Percentiles rank a stretch among this genome's conserved stretches.
Evolutionary conservation across 306 rosid genomes (phyloP).

Genomic region (Rosa chinensis): DNA sequence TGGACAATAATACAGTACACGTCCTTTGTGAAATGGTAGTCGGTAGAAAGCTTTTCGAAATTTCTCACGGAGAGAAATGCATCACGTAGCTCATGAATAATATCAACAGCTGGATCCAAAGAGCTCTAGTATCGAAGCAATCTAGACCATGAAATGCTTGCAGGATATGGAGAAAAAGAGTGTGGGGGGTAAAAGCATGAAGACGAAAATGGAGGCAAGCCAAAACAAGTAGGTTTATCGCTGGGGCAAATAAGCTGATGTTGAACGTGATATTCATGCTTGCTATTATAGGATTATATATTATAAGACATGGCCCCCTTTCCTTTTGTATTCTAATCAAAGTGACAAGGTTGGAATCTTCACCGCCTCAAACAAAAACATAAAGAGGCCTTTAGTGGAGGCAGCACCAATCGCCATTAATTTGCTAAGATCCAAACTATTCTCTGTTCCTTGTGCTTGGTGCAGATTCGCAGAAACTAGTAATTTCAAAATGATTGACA

Average conservation of each 20-base stretch:
- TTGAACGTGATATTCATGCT: not conserved
- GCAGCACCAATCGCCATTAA: not conserved
- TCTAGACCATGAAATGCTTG: not conserved
- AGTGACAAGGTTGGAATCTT: conserved; percentile 13
- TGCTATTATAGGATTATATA: not conserved
- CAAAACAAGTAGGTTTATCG: not conserved
- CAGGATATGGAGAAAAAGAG: conserved; percentile 7
- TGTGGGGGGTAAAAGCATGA: not conserved
- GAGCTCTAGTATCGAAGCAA: conserved; percentile 5
- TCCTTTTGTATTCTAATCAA: conserved; percentile 11
- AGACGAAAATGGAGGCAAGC: not conserved
- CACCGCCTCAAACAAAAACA: not conserved
- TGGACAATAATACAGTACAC: not conserved
- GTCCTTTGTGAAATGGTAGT: not conserved
- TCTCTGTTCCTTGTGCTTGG: not conserved
- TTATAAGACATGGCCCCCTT: not conserved
- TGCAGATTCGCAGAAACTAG: not conserved
- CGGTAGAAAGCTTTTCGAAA: not conserved
- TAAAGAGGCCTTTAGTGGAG: not conserved
- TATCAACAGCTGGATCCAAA: conserved; percentile 28
- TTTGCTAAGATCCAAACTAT: not conserved
- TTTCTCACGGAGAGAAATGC: not conserved
- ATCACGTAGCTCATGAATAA: not conserved
- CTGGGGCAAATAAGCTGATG: not conserved
- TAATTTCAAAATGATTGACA: not conserved